Percentiles rank a stretch among this genome's conserved stretches.
These are phyloP conservation scores for Lactifluus pinguis DNA, from an alignment of 768 basidiomycete species.

Conservation along the genomic window DNA sequence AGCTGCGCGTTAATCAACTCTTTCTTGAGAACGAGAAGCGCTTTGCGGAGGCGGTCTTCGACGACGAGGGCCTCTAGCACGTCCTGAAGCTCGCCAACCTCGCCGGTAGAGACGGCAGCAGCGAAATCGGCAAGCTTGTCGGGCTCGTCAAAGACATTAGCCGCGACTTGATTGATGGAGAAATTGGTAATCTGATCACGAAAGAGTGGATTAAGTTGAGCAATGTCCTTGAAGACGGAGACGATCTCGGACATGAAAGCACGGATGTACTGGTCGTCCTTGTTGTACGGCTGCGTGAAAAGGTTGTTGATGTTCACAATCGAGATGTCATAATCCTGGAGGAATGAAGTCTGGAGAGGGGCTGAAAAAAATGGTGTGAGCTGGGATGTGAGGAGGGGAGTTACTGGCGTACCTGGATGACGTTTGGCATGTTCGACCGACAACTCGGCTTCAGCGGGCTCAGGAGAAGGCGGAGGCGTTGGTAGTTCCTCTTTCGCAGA, in stretches of 20 bases:
- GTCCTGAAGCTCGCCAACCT: conserved; percentile 85
- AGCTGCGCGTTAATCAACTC: conserved; percentile 95
- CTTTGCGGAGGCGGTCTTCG: conserved; percentile 83
- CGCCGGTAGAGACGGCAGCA: conserved; percentile 91
- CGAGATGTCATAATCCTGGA: conserved; percentile 73
- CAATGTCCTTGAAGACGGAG: conserved; percentile 97
- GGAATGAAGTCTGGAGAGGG: conserved; percentile 75
- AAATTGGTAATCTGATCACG: conserved; percentile 97
- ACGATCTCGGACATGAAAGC: conserved; percentile 97
- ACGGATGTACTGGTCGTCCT: conserved; percentile 90
- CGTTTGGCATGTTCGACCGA: conserved; percentile 8
- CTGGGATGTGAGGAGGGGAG: neutral
- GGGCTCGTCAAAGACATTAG: conserved; percentile 94
- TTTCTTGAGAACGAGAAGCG: conserved; percentile 90
- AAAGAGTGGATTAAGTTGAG: conserved; percentile 94
- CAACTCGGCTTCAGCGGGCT: conserved; percentile 1
- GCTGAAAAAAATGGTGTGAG: conserved; percentile 28
- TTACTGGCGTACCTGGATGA: conserved; percentile 11
- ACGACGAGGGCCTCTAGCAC: conserved; percentile 82
- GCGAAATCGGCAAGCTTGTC: conserved; percentile 97
- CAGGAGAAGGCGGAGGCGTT: conserved; percentile 36
- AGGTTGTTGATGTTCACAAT: conserved; percentile 86
- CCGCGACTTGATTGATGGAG: conserved; percentile 83
- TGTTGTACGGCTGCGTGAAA: conserved; percentile 70
- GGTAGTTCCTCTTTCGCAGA: conserved; percentile 38